phyloP scores from a whole-genome alignment of 1,284 basidiomycete species.

The Cryptococcus wingfieldii region DNA sequence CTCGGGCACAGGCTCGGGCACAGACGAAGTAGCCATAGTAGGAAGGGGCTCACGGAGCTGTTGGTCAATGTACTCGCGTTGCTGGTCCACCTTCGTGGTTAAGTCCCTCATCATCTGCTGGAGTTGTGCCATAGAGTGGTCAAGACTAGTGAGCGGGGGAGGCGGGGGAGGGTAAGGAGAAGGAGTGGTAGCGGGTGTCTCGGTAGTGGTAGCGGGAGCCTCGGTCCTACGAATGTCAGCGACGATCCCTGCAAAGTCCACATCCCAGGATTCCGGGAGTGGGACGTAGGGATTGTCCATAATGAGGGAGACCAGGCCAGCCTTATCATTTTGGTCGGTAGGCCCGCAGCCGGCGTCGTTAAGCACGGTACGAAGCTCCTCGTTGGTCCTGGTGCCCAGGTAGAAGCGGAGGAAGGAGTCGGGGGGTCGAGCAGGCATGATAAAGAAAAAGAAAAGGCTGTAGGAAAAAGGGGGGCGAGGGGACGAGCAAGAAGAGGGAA shows the following conservation, averaged over 20 bases:
- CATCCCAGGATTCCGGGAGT: neutral
- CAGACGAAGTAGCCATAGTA: neutral
- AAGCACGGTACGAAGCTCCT: neutral
- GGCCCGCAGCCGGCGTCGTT: neutral
- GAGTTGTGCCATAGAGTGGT: neutral
- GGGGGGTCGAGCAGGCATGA: too few relatives aligned
- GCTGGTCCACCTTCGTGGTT: neutral
- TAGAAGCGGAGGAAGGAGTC: neutral
- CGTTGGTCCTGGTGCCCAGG: neutral
- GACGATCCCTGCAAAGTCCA: neutral
- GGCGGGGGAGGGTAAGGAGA: neutral
- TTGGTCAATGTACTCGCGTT: neutral
- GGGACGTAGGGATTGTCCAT: neutral
- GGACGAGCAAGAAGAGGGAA: too few relatives aligned
- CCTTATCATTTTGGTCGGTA: neutral
- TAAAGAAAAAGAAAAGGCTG: too few relatives aligned
- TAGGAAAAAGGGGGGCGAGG: too few relatives aligned
- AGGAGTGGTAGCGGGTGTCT: neutral
- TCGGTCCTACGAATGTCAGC: neutral
- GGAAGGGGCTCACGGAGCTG: neutral
- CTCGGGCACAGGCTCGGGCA: too few relatives aligned
- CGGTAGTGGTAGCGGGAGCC: too few relatives aligned
- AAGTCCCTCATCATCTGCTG: neutral
- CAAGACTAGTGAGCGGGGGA: neutral
- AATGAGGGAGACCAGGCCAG: neutral